Evolutionary conservation across 1,139 yeast species (phyloP).

Genomic region (Candida sanyaensis): DNA sequence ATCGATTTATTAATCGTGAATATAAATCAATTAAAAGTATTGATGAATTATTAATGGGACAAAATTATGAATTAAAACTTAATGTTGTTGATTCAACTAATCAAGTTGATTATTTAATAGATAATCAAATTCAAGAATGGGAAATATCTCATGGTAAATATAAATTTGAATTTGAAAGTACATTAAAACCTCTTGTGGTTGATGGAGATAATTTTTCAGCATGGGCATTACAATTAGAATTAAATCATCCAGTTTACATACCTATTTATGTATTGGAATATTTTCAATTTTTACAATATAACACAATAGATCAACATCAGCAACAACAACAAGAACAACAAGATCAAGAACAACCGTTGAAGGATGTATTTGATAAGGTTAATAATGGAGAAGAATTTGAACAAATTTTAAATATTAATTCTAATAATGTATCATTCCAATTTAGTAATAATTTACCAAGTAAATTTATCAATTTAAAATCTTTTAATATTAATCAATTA

Average conservation of each 20-base stretch:
- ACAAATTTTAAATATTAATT: conserved; percentile 8
- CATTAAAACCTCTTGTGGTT: conserved; percentile 9
- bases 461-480: conserved; percentile 22
- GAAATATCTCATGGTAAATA: conserved; percentile 6
- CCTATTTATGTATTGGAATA: conserved; percentile 33
- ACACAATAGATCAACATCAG: background rate
- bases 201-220: conserved; percentile 4
- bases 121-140: conserved; percentile 25
- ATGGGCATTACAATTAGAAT: conserved; percentile 25
- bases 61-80: conserved; percentile 14
- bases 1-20: conserved; percentile 29
- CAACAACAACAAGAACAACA: background rate
- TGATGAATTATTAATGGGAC: conserved; percentile 14
- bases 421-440: conserved; percentile 9
- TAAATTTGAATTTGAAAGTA: conserved; percentile 11
- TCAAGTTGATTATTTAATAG: conserved; percentile 21
- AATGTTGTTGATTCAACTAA: conserved; percentile 6
- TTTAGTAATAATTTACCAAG: conserved; percentile 12
- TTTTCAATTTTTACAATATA: conserved; percentile 24
- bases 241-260: conserved; percentile 27
- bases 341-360: conserved; percentile 3
- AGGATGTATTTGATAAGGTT: conserved; percentile 18
- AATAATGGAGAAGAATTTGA: conserved; percentile 21
- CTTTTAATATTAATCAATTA: conserved; percentile 24
- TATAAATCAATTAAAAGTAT: conserved; percentile 9